phyloP scores from a whole-genome alignment of 2,329 filamentous ascomycete species.

The Monosporascus sp. region DNA sequence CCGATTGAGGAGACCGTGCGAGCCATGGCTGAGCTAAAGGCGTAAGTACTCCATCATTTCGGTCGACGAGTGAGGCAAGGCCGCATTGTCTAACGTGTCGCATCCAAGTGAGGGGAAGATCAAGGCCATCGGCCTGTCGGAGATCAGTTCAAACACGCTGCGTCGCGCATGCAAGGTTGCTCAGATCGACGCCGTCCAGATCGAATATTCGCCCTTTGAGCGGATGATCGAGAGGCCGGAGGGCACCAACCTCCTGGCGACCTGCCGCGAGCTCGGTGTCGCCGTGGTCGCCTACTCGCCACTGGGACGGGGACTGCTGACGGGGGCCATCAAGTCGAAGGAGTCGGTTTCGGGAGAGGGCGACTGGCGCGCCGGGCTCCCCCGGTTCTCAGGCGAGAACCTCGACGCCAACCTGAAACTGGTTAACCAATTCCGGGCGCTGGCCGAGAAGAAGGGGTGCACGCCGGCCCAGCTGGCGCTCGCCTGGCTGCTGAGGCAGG shows the following conservation, averaged over 20 bases:
- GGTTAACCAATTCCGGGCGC: constrained; percentile 34
- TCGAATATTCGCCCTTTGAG: constrained; percentile 46
- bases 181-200: constrained; percentile 42
- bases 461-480: constrained; percentile 43
- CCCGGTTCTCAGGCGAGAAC: constrained; percentile 31
- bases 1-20: constrained; percentile 44
- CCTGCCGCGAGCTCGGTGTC: constrained; percentile 35
- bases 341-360: constrained; percentile 40
- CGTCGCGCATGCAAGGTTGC: constrained; percentile 43
- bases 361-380: constrained; percentile 26
- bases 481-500: constrained; percentile 36
- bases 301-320: constrained; percentile 37
- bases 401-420: constrained; percentile 44
- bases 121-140: constrained; percentile 41
- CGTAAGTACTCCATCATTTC: constrained; percentile 15
- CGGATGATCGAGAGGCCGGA: constrained; percentile 38
- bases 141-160: constrained; percentile 37
- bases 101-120: constrained; percentile 38
- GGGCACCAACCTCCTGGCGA: constrained; percentile 26
- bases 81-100: too few species aligned
- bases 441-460: constrained; percentile 38
- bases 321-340: constrained; percentile 37
- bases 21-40: constrained; percentile 39
- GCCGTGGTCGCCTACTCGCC: constrained; percentile 32
- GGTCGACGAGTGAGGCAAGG: too few species aligned